Evolutionary conservation across 2,329 filamentous ascomycete species (phyloP).

Genomic region (Drechslerella coelobrocha): DNA sequence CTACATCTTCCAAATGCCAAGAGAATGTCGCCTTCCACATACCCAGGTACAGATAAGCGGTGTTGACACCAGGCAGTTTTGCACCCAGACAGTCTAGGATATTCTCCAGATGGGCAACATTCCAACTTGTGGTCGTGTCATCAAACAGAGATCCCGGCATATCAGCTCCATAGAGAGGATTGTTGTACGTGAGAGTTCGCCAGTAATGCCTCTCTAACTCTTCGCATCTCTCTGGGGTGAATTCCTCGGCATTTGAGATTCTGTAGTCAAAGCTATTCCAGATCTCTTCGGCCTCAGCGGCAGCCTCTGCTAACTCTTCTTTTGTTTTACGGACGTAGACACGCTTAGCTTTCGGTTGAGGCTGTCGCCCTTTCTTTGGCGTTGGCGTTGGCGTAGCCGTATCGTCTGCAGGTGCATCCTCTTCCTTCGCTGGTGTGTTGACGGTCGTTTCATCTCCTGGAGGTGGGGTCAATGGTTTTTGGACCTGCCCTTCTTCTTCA

Average conservation of each 20-base stretch:
- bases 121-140: conserved; percentile 83
- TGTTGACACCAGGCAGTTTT: conserved; percentile 97
- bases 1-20: conserved; percentile 98
- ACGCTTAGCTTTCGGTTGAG: conserved; percentile 50
- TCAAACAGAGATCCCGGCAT: conserved; percentile 95
- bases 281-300: conserved; percentile 60
- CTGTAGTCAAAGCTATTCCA: conserved; percentile 92
- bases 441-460: conserved; percentile 58
- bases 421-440: conserved; percentile 52
- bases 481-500: conserved; percentile 54
- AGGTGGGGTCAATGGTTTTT: conserved; percentile 62
- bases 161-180: conserved; percentile 93
- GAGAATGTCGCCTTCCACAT: conserved; percentile 99
- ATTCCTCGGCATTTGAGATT: conserved; percentile 82
- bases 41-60: conserved; percentile 93
- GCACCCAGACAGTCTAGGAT: conserved; percentile 91
- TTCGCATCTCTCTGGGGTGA: conserved; percentile 86
- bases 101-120: conserved; percentile 92
- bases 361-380: conserved; percentile 44
- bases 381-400: conserved; percentile 22
- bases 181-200: conserved; percentile 95
- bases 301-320: conserved; percentile 42
- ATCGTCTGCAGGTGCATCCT: conserved; percentile 13
- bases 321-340: conserved; percentile 53
- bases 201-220: conserved; percentile 95